Percentiles rank a stretch among this genome's conserved stretches.
These are phyloP conservation scores for Ophioceras dolichostomum DNA, from an alignment of 2,329 filamentous ascomycete species.

Conservation along the genomic window DNA sequence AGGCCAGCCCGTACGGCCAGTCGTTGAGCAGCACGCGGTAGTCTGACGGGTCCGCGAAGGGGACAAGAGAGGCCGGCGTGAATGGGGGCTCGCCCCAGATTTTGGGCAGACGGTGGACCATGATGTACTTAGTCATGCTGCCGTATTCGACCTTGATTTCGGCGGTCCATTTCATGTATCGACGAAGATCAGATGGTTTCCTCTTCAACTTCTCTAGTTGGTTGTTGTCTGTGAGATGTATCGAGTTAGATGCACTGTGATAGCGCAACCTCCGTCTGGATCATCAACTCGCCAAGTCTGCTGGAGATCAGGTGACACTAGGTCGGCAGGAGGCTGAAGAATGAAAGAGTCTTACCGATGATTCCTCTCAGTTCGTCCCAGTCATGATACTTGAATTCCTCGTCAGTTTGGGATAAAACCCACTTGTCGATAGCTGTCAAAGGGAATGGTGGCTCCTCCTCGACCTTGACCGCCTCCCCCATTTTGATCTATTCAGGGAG, in stretches of 20 bases:
- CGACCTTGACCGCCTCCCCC: constrained; percentile 21
- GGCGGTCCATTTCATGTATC: constrained; percentile 67
- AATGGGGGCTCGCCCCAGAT: constrained; percentile 54
- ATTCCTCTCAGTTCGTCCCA: constrained; percentile 65
- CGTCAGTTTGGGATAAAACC: constrained; percentile 52
- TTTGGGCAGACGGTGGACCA: constrained; percentile 55
- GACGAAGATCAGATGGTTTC: constrained; percentile 65
- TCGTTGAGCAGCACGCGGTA: constrained; percentile 73
- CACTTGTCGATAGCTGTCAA: constrained; percentile 45
- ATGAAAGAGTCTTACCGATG: constrained; percentile 51
- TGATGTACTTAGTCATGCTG: constrained; percentile 66
- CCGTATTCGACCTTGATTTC: constrained; percentile 62
- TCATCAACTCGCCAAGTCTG: too few species aligned
- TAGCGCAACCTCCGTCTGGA: too few species aligned
- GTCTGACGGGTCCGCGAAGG: constrained; percentile 42
- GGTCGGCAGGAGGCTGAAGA: too few species aligned
- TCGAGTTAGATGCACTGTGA: too few species aligned
- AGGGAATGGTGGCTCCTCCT: constrained; percentile 42
- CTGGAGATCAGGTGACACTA: too few species aligned
- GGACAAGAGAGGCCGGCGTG: constrained; percentile 31
- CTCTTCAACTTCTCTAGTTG: constrained; percentile 66
- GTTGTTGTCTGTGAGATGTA: constrained; percentile 37
- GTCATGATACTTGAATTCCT: constrained; percentile 54
- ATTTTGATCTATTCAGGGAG: too few species aligned
- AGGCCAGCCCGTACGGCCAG: constrained; percentile 76